Base-by-base conservation (phyloP, 2,329 filamentous ascomycete genomes). In the Epichloe baconii region DNA sequence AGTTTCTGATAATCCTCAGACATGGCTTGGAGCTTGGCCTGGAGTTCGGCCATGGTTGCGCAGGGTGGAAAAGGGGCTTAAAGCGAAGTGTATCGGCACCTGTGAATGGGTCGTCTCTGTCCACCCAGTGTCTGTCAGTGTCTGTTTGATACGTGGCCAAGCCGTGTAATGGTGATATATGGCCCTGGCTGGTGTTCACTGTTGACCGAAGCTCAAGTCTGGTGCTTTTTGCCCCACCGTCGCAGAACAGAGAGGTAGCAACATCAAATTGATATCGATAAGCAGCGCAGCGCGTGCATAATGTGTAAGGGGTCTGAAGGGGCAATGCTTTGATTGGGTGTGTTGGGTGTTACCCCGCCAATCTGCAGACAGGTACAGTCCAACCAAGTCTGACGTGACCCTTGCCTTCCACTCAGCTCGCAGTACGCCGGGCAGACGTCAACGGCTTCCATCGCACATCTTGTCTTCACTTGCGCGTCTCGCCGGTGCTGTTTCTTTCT, bases 1-100 rank as follows among this genome's bases (percentile, higher is more conserved):
- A 96, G 74, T 64, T 85, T 84, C 65, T 90, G 85, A 65, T 86
- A 97, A 57, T 95, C 85, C 49, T 96, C 89, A 0, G 88, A 89
- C 43, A 96, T 79, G 49, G 76, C 73, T 71, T 96, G 90, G 26
- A 96, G 76, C 62, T 80, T 79, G 55, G 84, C 85, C 66, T 95
- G 88, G 56, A 78, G 68, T 55, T 88, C 82, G 52, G 83, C 78
- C 83, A 89, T 89, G 55, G 51, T 46, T 49, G 47, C 40, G 21
- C 12, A 17, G 34, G 15, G 17, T 14, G 8, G 8, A 8, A 44
- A 26, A 17, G 31, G 34, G 7, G 23, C 36, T 11, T 19, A 44
- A 31, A 23, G 40, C 17, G 42, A 14, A 43, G 40, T 37, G 21
- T 34, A 5, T 12, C 5, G 4, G 42, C 47, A 34, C 10, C n/a